A percentile compares a stretch with the other conserved stretches of the same genome.
Evolutionary conservation across 495 filamentous ascomycete species (phyloP).

Genomic region (Podospora pseudoanserina): DNA sequence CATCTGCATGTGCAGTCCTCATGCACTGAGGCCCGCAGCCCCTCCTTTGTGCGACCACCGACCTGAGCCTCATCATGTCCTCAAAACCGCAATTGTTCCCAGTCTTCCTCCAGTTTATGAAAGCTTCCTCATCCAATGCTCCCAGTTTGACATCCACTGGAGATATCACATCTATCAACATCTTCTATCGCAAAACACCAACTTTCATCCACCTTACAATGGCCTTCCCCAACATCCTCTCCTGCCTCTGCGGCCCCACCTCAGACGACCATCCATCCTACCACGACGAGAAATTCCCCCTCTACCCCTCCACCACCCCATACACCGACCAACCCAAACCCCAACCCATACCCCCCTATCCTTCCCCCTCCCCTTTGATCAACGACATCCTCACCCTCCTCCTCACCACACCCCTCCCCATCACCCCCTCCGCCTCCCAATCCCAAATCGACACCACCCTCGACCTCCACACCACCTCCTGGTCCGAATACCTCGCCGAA

Average conservation of each 20-base stretch:
- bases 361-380: no score
- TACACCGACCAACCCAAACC: not conserved
- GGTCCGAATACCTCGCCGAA: conserved; percentile 20
- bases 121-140: not conserved
- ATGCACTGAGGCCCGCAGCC: not conserved
- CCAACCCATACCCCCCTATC: not conserved
- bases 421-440: not conserved
- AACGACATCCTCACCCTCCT: conserved; percentile 1
- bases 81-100: not conserved
- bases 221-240: not conserved
- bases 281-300: not conserved
- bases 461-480: conserved; percentile 6
- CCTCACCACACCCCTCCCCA: not conserved
- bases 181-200: not conserved
- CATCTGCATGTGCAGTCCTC: not conserved
- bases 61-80: not conserved
- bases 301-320: not conserved
- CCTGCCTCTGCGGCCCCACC: conserved; percentile 2
- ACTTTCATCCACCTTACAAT: not conserved
- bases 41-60: not conserved
- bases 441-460: not conserved
- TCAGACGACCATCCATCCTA: not conserved
- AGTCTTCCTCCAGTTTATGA: not conserved
- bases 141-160: not conserved
- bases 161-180: not conserved